phyloP scores from a whole-genome alignment of 306 rosid genomes.

The Trichosanthes truncata region DNA sequence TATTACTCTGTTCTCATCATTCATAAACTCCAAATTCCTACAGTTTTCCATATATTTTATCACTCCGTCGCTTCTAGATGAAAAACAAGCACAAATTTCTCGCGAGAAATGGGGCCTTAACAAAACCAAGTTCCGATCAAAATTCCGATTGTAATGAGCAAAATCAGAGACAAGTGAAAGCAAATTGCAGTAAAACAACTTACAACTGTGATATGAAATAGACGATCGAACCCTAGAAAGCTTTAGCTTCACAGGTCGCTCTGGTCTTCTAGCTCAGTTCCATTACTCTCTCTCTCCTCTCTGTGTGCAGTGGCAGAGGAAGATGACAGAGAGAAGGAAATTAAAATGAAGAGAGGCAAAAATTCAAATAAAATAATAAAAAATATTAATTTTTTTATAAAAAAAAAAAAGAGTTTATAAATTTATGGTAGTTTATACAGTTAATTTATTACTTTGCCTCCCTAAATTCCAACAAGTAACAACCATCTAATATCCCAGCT shows the following conservation, averaged over 20 bases:
- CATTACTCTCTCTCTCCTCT: constrained; percentile 14
- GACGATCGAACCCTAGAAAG: background rate
- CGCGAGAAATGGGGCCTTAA: background rate
- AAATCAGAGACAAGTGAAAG: background rate
- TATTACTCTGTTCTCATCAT: background rate
- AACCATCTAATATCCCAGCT: background rate
- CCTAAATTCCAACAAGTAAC: background rate
- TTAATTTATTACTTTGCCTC: constrained; percentile 4
- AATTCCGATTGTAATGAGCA: background rate
- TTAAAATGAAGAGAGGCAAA: background rate
- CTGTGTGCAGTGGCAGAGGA: constrained; percentile 29
- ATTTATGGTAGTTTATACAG: constrained; percentile 11
- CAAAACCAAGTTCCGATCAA: background rate
- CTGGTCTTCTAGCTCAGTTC: constrained; percentile 35
- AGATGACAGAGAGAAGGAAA: constrained; percentile 23
- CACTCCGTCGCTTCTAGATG: background rate
- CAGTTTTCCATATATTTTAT: background rate
- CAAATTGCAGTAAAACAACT: background rate
- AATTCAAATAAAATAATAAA: background rate
- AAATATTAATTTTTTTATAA: background rate
- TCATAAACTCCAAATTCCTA: constrained; percentile 13
- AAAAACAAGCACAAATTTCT: background rate
- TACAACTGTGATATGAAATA: background rate
- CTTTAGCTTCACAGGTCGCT: constrained; percentile 8
- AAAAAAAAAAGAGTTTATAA: background rate